phyloP scores from a whole-genome alignment of 1,139 yeast genomes.

The Kurtzmaniella quercitrusa region DNA sequence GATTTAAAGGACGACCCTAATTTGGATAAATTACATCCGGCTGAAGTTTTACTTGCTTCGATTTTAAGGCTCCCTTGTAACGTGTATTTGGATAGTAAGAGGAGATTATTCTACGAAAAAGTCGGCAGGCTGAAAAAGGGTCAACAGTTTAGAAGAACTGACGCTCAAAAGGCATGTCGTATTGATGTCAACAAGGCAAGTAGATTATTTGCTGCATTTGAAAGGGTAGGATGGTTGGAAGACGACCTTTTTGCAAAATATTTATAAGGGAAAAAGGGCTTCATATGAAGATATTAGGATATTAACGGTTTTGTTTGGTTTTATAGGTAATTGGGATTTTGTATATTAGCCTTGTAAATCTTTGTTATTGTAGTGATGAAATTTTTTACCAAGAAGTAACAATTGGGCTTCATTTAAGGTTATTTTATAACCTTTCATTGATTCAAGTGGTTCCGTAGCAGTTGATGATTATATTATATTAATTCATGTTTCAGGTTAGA shows the following conservation, averaged over 20 bases:
- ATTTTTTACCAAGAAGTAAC: too few species aligned
- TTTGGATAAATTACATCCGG: conserved; percentile 72
- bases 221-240: conserved; percentile 92
- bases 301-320: neutral
- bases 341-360: neutral
- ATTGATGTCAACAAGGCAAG: conserved; percentile 97
- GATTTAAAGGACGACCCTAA: conserved; percentile 78
- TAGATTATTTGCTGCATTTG: conserved; percentile 86
- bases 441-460: too few species aligned
- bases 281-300: neutral
- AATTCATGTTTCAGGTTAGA: neutral
- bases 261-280: conserved; percentile 14
- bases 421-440: too few species aligned
- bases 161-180: conserved; percentile 95
- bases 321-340: neutral
- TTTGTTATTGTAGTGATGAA: neutral
- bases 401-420: too few species aligned
- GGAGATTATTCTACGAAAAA: conserved; percentile 85
- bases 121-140: conserved; percentile 71
- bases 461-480: too few species aligned
- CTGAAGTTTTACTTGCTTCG: conserved; percentile 84
- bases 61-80: conserved; percentile 84
- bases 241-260: conserved; percentile 66
- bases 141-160: conserved; percentile 90
- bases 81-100: conserved; percentile 85